These are phyloP conservation scores for Bullera alba DNA, from an alignment of 768 basidiomycete species.

Conservation along the genomic window DNA sequence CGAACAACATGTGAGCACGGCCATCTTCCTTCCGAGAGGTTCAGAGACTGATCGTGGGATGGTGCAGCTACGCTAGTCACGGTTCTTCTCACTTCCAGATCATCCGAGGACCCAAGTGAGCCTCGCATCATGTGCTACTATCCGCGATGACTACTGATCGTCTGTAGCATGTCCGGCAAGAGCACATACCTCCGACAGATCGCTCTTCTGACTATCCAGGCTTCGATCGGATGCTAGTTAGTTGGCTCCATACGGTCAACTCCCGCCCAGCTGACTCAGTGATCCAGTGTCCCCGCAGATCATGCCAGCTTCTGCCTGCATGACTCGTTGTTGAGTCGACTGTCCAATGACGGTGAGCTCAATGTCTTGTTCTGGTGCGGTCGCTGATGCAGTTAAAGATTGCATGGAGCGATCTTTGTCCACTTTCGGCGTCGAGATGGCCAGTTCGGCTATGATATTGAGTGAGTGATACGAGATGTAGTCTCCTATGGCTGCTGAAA, in stretches of 20 bases:
- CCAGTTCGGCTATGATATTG: constrained; percentile 81
- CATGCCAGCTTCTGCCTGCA: constrained; percentile 89
- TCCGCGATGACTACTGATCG: not conserved
- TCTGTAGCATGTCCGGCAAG: constrained; percentile 72
- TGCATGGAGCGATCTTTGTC: constrained; percentile 81
- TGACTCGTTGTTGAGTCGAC: constrained; percentile 71
- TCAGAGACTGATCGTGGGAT: not conserved
- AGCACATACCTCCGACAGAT: constrained; percentile 88
- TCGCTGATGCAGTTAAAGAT: constrained; percentile 49
- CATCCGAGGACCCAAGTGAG: constrained; percentile 66
- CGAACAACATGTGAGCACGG: constrained; percentile 73
- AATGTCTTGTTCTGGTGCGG: not conserved
- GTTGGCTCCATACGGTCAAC: constrained; percentile 5
- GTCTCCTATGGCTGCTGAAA: too few species aligned
- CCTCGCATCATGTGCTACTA: too few species aligned
- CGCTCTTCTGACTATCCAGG: constrained; percentile 74
- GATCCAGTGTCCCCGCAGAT: constrained; percentile 67
- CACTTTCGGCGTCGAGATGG: constrained; percentile 95
- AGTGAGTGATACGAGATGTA: too few species aligned
- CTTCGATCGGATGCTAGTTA: constrained; percentile 75
- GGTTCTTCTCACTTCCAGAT: constrained; percentile 75
- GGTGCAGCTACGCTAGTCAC: constrained; percentile 45
- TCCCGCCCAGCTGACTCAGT: not conserved
- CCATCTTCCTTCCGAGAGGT: too few species aligned
- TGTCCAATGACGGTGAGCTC: constrained; percentile 70